phyloP scores from a whole-genome alignment of 768 basidiomycete species.

The Hypsizygus marmoreus region DNA sequence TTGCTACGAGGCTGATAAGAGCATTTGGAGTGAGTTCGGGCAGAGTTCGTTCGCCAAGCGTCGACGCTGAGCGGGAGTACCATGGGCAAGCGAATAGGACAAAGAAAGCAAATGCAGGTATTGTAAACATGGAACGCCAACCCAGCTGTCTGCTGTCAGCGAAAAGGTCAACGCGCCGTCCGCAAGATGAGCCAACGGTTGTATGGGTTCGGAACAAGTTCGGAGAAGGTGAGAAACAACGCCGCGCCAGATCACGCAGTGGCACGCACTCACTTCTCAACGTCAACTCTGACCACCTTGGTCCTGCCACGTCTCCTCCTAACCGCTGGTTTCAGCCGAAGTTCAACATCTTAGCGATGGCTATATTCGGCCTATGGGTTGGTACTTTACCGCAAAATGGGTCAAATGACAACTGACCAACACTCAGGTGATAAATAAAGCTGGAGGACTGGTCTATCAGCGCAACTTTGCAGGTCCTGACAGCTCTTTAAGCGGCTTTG shows the following conservation, averaged over 20 bases:
- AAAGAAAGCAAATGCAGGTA: conserved; percentile 20
- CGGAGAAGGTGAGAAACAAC: too few species aligned
- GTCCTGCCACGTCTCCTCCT: too few species aligned
- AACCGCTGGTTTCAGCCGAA: too few species aligned
- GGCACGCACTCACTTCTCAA: too few species aligned
- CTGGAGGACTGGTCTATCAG: conserved; percentile 94
- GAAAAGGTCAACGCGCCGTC: too few species aligned
- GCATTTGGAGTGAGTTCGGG: conserved; percentile 50
- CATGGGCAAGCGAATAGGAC: conserved; percentile 29
- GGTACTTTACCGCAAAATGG: conserved; percentile 14
- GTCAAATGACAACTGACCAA: conserved; percentile 5
- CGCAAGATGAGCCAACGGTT: too few species aligned
- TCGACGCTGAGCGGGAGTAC: conserved; percentile 35
- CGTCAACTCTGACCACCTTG: too few species aligned
- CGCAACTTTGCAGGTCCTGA: conserved; percentile 82
- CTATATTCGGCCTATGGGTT: conserved; percentile 84
- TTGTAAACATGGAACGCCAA: too few species aligned
- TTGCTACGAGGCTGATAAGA: conserved; percentile 49
- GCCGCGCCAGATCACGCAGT: too few species aligned
- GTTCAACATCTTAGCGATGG: conserved; percentile 57
- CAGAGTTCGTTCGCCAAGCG: conserved; percentile 43
- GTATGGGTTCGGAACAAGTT: too few species aligned
- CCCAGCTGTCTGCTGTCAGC: too few species aligned
- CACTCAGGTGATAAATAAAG: conserved; percentile 92
- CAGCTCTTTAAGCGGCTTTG: neutral